These are phyloP conservation scores for maize (Zea mays) DNA, from an alignment of 176 grass and related monocot species.

Conservation along the genomic window Zm-B73-REFERENCE-NAM-5.0 NC_050104.1:114094001-114094500, in stretches of 20 bases:
- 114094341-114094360: slow-evolving; percentile 93
- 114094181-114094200: slow-evolving; percentile 58
- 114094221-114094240: background rate
- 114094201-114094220: slow-evolving; percentile 13
- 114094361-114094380: slow-evolving; percentile 98
- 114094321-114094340: slow-evolving; percentile 82
- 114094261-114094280: slow-evolving; percentile 27
- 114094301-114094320: slow-evolving; percentile 34
- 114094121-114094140: background rate
- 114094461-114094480: slow-evolving; percentile 46
- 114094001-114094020: background rate
- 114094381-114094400: slow-evolving; percentile 89
- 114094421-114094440: slow-evolving; percentile 36
- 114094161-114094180: slow-evolving; percentile 6
- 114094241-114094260: slow-evolving; percentile 36
- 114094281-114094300: slow-evolving; percentile 6
- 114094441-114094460: slow-evolving; percentile 61
- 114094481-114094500: slow-evolving; percentile 55
- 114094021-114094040: slow-evolving; percentile 4
- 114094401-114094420: slow-evolving; percentile 51
- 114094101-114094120: background rate
- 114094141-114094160: slow-evolving; percentile 17
- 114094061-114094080: slow-evolving; percentile 16
- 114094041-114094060: slow-evolving; percentile 28
- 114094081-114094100: slow-evolving; percentile 19